A percentile compares a stretch with the other conserved stretches of the same genome.
These are phyloP conservation scores for Sequoia sempervirens DNA, from an alignment of 75 land plant species.

Conservation along the genomic window DNA sequence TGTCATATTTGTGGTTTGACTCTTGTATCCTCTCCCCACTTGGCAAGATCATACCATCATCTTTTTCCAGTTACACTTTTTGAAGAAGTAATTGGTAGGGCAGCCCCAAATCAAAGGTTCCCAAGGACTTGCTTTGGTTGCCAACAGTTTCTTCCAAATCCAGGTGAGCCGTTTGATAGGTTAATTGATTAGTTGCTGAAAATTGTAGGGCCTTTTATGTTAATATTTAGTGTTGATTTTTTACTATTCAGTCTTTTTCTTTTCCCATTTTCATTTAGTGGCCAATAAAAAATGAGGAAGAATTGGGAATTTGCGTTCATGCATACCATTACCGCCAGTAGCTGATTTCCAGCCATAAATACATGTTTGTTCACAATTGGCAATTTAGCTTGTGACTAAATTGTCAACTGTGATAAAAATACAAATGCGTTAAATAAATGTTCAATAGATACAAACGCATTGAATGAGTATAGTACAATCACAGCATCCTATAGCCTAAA, in stretches of 20 bases:
- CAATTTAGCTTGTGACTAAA: neutral
- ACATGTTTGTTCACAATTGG: neutral
- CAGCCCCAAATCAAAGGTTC: slow-evolving; percentile 20
- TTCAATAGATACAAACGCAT: neutral
- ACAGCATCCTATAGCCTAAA: too few relatives aligned
- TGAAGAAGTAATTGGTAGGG: slow-evolving; percentile 51
- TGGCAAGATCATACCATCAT: slow-evolving; percentile 98
- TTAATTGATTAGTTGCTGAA: neutral
- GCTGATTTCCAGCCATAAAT: neutral
- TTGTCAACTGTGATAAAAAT: neutral
- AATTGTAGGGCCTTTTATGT: neutral
- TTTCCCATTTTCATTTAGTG: neutral
- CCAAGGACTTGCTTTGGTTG: slow-evolving; percentile 84
- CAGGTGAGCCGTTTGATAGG: slow-evolving; percentile 39
- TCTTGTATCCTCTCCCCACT: slow-evolving; percentile 92
- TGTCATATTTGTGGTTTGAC: slow-evolving; percentile 87
- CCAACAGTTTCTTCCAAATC: slow-evolving; percentile 55
- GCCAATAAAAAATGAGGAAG: neutral
- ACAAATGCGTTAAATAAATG: neutral
- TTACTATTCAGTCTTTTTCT: neutral
- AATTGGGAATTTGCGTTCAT: neutral
- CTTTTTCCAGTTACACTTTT: slow-evolving; percentile 85
- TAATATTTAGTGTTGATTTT: neutral
- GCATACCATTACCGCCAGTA: neutral
- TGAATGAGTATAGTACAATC: neutral